phyloP scores from a whole-genome alignment of 345 rosid species.

The Turritis glabra region DNA sequence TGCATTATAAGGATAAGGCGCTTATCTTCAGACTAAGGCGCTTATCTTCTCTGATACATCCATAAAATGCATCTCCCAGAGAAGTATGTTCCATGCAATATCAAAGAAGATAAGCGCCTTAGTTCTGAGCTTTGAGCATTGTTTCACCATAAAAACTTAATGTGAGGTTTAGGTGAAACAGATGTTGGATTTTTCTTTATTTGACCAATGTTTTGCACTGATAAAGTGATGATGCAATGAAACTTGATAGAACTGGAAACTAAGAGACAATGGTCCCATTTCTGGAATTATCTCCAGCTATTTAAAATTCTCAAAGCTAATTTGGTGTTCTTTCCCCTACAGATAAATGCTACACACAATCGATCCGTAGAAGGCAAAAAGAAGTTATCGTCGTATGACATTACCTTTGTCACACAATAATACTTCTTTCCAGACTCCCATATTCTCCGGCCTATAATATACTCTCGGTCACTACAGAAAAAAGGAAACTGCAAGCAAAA shows the following conservation, averaged over 20 bases:
- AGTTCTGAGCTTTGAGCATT: background rate
- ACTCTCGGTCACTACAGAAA: conserved; percentile 97
- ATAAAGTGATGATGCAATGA: background rate
- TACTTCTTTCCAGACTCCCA: conserved; percentile 88
- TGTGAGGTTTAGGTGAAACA: background rate
- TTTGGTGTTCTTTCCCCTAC: background rate
- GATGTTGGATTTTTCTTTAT: background rate
- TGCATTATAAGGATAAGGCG: background rate
- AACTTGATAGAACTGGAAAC: background rate
- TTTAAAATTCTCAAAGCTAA: background rate
- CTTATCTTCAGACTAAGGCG: background rate
- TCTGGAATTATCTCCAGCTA: background rate
- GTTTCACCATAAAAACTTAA: background rate
- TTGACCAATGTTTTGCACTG: background rate
- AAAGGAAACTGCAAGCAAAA: conserved; percentile 81
- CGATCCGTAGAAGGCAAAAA: background rate
- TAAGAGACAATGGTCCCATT: background rate
- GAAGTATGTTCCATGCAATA: background rate
- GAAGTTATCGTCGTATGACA: background rate
- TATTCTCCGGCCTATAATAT: conserved; percentile 84
- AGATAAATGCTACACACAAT: background rate
- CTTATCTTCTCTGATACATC: background rate
- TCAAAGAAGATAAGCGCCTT: background rate
- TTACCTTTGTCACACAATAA: conserved; percentile 95
- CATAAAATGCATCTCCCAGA: background rate